Percentiles rank a stretch among this genome's conserved stretches.
These are phyloP conservation scores for Rhizopus stolonifer DNA, from an alignment of 371 early-diverging fungal genomes.

Conservation along the genomic window DNA sequence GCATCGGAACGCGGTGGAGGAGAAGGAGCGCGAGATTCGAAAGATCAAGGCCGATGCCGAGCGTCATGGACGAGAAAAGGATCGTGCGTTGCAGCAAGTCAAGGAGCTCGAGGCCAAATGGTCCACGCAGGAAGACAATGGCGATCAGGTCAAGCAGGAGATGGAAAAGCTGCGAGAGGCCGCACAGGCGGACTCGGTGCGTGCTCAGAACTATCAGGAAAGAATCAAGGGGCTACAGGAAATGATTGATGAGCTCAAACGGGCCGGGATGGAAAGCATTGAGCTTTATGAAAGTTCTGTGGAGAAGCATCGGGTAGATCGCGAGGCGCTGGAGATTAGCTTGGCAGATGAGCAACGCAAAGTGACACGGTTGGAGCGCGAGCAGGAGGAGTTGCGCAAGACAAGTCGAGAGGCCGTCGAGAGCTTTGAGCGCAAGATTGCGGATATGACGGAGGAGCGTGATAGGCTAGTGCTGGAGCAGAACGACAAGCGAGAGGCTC, in stretches of 20 bases:
- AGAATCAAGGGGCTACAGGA: constrained; percentile 33
- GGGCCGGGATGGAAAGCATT: constrained; percentile 56
- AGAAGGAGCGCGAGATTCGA: constrained; percentile 50
- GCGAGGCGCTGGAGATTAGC: constrained; percentile 46
- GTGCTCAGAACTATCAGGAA: constrained; percentile 24
- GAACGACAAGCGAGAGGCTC: constrained; percentile 22
- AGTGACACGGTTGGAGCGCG: constrained; percentile 13
- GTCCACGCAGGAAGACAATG: constrained; percentile 39
- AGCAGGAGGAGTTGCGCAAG: constrained; percentile 24
- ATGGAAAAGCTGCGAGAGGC: constrained; percentile 30
- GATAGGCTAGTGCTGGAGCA: constrained; percentile 21
- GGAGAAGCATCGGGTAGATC: constrained; percentile 46
- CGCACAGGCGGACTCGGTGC: constrained; percentile 22
- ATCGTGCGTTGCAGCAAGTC: constrained; percentile 36
- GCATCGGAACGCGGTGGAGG: constrained; percentile 47
- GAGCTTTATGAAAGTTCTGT: constrained; percentile 56
- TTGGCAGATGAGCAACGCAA: constrained; percentile 46
- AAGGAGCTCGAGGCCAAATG: constrained; percentile 40
- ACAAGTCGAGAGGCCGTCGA: constrained; percentile 27
- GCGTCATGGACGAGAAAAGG: constrained; percentile 41
- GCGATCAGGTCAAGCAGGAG: constrained; percentile 40
- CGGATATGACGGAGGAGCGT: constrained; percentile 38
- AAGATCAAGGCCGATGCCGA: constrained; percentile 42
- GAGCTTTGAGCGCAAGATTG: constrained; percentile 26
- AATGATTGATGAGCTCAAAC: constrained; percentile 46